These are phyloP conservation scores for Martensiomyces pterosporus DNA, from an alignment of 192 early-diverging fungal species.

Conservation along the genomic window DNA sequence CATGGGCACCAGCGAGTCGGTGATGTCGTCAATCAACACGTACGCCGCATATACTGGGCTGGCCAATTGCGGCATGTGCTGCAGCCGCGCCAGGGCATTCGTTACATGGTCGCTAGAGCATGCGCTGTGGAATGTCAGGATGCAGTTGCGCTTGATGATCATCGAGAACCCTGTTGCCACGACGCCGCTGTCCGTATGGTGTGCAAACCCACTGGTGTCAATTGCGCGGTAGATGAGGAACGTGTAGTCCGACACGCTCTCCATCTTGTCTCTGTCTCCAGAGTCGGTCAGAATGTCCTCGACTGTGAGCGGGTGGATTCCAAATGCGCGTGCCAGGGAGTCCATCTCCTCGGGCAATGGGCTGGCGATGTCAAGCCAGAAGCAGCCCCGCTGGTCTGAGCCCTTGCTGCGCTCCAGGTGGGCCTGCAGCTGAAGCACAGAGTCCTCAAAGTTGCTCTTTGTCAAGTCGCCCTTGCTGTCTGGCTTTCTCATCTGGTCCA, in stretches of 20 bases:
- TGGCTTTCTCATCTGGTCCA: background rate
- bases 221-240: conserved; percentile 16
- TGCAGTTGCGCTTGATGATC: conserved; percentile 2
- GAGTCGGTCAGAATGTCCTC: conserved; percentile 82
- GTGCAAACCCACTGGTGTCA: no score
- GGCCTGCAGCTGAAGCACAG: no score
- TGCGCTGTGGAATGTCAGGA: conserved; percentile 10
- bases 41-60: conserved; percentile 34
- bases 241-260: conserved; percentile 2
- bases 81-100: conserved; percentile 4
- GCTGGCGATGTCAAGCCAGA: conserved; percentile 63
- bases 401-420: no score
- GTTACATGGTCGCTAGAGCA: background rate
- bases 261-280: conserved; percentile 11
- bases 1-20: conserved; percentile 66
- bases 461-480: no score
- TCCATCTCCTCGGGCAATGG: conserved; percentile 62
- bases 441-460: no score
- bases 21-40: conserved; percentile 74
- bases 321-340: conserved; percentile 57
- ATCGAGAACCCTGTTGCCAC: conserved; percentile 6
- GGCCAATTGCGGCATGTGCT: background rate
- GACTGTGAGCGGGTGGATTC: conserved; percentile 82
- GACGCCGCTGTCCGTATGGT: no score
- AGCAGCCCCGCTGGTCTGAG: conserved; percentile 1